Conservation (phyloP, 2,329 filamentous ascomycete species). For the Balansia obtecta region DNA sequence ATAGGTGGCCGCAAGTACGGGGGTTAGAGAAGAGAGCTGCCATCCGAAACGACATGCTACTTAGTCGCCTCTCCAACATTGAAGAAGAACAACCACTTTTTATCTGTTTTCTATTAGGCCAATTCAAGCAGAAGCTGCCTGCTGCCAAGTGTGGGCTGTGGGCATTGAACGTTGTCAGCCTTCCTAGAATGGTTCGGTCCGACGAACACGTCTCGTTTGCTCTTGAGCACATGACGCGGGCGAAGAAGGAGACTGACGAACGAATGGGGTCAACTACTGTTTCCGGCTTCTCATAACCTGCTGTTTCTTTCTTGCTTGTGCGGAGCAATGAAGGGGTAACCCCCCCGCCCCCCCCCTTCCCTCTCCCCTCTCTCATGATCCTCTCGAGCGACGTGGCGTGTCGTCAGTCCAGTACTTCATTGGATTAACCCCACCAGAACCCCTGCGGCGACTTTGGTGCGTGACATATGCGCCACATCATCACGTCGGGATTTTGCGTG, state of each 20-base stretch:
- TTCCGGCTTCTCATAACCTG: no score
- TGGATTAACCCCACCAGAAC: conserved; percentile 1
- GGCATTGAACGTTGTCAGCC: background rate
- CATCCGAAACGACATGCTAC: no score
- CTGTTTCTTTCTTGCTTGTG: background rate
- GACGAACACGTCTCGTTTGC: background rate
- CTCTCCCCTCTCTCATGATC: no score
- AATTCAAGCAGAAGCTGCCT: no score
- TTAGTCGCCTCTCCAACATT: no score
- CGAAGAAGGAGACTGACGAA: no score
- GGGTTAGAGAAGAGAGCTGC: no score
- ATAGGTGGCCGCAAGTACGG: no score
- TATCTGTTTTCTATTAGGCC: no score
- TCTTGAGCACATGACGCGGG: background rate
- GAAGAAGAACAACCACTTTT: no score
- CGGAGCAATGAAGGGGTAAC: background rate
- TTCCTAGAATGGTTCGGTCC: background rate
- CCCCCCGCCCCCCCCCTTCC: background rate
- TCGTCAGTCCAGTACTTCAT: background rate
- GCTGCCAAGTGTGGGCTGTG: background rate
- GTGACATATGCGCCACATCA: no score
- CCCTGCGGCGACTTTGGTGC: background rate
- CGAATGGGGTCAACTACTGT: no score
- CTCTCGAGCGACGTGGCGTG: background rate
- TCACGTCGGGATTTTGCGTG: background rate